Base-by-base conservation (phyloP, 176 grass and related monocot species). In the Rhipidocladum racemiflorum region DNA sequence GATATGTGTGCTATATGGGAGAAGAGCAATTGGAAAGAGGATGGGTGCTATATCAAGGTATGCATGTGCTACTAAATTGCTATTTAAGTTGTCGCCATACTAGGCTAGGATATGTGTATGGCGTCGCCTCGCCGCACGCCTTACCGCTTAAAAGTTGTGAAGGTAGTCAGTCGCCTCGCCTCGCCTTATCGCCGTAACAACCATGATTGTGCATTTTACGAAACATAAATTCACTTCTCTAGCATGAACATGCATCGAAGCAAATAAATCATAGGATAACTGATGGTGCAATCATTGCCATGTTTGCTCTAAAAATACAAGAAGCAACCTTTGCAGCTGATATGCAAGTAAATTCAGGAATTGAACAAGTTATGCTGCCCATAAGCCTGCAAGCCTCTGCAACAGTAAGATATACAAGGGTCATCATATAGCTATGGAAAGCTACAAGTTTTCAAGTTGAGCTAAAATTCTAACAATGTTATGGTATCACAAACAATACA, bases 331-430 rank as follows among this genome's bases (percentile, higher is more conserved):
- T 97, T 40, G 95, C 90, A 56, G 88, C 75, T 76, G 95, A 85
- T 75, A 97, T 72, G 76, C 95, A 97, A 82, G 95, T 94, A 85
- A 94, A 97, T 77, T 97, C 92, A 84, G 95, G 95, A 85, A 97
- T 78, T 20, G 92, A 92, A 49, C 89, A 94, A 54, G 81, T 89
- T 74, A 94, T 63, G 75, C 70, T 89, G 49, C 86, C 84, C 88
- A 94, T 94, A 29, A 92, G 72, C 77, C 92, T 92, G 92, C 92
- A 97, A 85, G 90, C 90, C 65, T 92, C 95, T 97, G 90, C 60
- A 74, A 81, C 40, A 74, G 40, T 72, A 77, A 86, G 25, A 39
- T 84, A 46, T 68, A 87, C 63, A 28, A 38, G 20, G 28, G 45
- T 80, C 68, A 86, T 61, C 8, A 65, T 54, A 24, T 25, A 87